These are phyloP conservation scores for Aspergillus ruber DNA, from an alignment of 2,329 filamentous ascomycete genomes.

Conservation along the genomic window DNA sequence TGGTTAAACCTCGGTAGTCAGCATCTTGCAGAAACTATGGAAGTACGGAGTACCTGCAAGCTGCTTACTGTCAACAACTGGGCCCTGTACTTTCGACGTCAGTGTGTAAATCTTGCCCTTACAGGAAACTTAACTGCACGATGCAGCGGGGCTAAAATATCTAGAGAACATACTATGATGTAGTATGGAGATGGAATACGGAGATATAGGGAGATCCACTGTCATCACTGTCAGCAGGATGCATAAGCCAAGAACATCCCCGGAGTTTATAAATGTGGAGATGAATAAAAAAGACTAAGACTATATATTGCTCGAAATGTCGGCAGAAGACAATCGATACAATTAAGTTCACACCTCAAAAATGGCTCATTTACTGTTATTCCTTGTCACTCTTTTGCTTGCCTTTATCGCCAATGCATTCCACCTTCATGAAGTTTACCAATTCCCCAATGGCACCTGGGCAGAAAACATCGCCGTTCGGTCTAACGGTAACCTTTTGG, in stretches of 20 bases:
- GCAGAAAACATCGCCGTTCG: slow-evolving; percentile 29
- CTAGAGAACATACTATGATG: background rate
- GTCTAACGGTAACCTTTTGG: slow-evolving; percentile 26
- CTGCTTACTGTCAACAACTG: too few relatives aligned
- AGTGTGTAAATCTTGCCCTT: too few relatives aligned
- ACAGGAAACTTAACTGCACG: too few relatives aligned
- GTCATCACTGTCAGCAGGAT: background rate
- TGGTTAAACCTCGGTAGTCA: too few relatives aligned
- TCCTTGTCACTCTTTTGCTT: background rate
- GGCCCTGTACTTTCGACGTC: too few relatives aligned
- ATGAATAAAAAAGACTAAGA: background rate
- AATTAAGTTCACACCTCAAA: background rate
- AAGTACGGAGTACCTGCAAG: too few relatives aligned
- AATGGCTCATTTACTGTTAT: background rate
- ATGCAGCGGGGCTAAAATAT: background rate
- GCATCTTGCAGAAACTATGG: too few relatives aligned
- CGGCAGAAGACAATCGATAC: background rate
- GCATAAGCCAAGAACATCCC: background rate
- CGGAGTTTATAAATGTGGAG: background rate
- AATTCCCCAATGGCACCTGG: slow-evolving; percentile 24
- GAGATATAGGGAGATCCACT: background rate
- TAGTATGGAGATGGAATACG: background rate
- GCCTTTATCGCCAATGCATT: background rate
- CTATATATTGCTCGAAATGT: background rate
- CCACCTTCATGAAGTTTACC: slow-evolving; percentile 6